Evolutionary conservation across 208 protist genomes (phyloP).

Genomic region (Herpetomonas samuelpessoai): DNA sequence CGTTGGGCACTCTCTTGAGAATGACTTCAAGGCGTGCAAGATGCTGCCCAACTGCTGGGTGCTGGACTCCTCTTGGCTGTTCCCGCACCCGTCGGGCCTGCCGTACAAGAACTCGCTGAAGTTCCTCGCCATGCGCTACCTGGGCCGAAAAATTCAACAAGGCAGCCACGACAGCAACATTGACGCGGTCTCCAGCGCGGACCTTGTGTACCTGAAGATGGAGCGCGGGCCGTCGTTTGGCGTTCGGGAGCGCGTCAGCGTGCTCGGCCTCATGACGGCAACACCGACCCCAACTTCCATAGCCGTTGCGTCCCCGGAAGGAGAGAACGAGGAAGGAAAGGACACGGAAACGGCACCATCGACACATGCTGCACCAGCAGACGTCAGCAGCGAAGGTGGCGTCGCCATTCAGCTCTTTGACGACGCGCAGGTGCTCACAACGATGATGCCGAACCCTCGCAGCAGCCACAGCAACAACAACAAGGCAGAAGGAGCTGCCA

Average conservation of each 20-base stretch:
- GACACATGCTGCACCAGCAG: conserved; percentile 2
- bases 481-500: conserved; percentile 8
- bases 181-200: conserved; percentile 79
- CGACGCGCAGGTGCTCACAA: conserved; percentile 35
- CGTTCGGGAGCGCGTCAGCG: conserved; percentile 46
- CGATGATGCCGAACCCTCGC: conserved; percentile 18
- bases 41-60: conserved; percentile 82
- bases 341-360: neutral
- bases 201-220: conserved; percentile 85
- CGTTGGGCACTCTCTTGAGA: conserved; percentile 92
- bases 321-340: neutral
- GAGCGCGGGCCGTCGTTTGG: conserved; percentile 75
- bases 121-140: conserved; percentile 77
- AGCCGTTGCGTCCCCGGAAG: conserved; percentile 11
- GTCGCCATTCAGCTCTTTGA: conserved; percentile 63
- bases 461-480: conserved; percentile 4
- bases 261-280: conserved; percentile 47
- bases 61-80: conserved; percentile 89
- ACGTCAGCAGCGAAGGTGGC: conserved; percentile 4
- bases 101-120: conserved; percentile 81
- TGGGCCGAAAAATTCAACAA: conserved; percentile 84
- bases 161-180: conserved; percentile 78
- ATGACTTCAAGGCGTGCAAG: conserved; percentile 90
- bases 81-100: conserved; percentile 82
- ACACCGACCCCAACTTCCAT: conserved; percentile 16